Conservation (phyloP, 345 rosid genomes). For the Schrenkiella parvula region DNA sequence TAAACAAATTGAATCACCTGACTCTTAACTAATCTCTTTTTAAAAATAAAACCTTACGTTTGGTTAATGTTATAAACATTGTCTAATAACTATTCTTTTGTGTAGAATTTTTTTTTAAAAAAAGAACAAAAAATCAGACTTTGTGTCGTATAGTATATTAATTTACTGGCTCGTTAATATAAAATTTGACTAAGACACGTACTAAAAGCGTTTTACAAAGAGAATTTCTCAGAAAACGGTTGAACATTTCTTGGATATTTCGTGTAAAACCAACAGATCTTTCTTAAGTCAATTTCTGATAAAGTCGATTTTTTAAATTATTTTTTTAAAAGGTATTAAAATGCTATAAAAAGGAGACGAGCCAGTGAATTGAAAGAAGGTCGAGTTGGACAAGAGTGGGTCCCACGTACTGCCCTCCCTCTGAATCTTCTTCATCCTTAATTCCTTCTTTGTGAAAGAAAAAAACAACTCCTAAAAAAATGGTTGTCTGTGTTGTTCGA, state of each 20-base stretch:
- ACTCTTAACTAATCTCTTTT: background rate
- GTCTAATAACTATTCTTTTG: background rate
- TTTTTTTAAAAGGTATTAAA: background rate
- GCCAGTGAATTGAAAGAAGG: background rate
- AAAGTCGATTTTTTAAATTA: too few species aligned
- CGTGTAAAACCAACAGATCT: too few species aligned
- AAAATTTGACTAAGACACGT: background rate
- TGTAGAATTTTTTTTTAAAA: too few species aligned
- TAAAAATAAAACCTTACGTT: background rate
- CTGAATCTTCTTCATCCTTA: background rate
- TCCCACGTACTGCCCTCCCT: background rate
- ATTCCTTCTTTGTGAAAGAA: background rate
- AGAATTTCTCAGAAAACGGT: constrained; percentile 6
- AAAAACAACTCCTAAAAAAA: background rate
- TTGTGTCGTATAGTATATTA: background rate
- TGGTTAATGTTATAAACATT: background rate
- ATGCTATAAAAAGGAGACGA: background rate
- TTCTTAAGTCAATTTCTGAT: background rate
- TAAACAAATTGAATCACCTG: background rate
- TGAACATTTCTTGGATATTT: constrained; percentile 16
- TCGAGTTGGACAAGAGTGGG: constrained; percentile 14
- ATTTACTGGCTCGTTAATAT: background rate
- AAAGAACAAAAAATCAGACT: too few species aligned
- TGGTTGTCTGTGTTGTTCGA: background rate
- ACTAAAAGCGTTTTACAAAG: background rate